Conservation (phyloP, 1,139 yeast species). For the Hyphopichia buzzinii region DNA sequence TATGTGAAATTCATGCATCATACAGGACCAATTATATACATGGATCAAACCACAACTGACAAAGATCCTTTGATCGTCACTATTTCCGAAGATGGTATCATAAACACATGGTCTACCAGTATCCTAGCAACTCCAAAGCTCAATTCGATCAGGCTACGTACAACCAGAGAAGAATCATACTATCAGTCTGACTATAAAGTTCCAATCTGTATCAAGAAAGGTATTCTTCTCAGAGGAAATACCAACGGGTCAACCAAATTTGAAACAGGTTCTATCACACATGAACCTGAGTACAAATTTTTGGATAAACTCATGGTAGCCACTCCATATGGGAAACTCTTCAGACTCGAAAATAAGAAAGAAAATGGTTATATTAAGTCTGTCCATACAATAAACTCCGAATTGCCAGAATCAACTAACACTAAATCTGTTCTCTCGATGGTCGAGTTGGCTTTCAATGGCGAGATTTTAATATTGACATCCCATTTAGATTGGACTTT, state of each 20-base stretch:
- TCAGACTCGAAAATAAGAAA: slow-evolving; percentile 28
- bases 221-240: neutral
- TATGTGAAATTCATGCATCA: slow-evolving; percentile 6
- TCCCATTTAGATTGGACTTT: slow-evolving; percentile 33
- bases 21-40: slow-evolving; percentile 1
- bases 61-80: slow-evolving; percentile 28
- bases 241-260: slow-evolving; percentile 46
- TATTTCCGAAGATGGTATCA: slow-evolving; percentile 33
- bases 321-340: slow-evolving; percentile 48
- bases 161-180: slow-evolving; percentile 3
- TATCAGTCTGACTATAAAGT: neutral
- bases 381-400: slow-evolving; percentile 11
- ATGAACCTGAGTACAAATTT: slow-evolving; percentile 17
- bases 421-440: slow-evolving; percentile 10
- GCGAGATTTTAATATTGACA: slow-evolving; percentile 15
- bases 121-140: slow-evolving; percentile 32
- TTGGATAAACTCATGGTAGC: slow-evolving; percentile 40
- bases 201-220: neutral
- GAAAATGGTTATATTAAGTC: slow-evolving; percentile 29
- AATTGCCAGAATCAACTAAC: slow-evolving; percentile 13
- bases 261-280: slow-evolving; percentile 23
- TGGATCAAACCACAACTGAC: slow-evolving; percentile 16
- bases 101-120: slow-evolving; percentile 43
- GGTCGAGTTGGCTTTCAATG: slow-evolving; percentile 8
- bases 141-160: slow-evolving; percentile 15